phyloP scores from a whole-genome alignment of 1,284 basidiomycete species.

The Malassezia psittaci region DNA sequence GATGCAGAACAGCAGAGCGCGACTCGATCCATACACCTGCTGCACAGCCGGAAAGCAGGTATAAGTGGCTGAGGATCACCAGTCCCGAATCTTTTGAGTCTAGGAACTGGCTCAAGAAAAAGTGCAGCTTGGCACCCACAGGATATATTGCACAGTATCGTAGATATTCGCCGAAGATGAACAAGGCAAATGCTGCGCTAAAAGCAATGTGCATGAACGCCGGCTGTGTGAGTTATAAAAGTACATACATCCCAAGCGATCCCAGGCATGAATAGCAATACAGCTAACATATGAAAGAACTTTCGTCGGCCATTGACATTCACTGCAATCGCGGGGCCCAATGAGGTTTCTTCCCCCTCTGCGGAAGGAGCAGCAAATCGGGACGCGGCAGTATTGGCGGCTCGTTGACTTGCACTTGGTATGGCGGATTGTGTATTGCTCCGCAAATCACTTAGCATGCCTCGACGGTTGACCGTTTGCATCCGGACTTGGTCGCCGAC shows the following conservation, averaged over 20 bases:
- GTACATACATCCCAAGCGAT: slow-evolving; percentile 61
- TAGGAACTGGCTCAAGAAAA: slow-evolving; percentile 89
- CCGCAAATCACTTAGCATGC: background rate
- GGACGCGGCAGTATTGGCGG: background rate
- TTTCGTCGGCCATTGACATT: slow-evolving; percentile 89
- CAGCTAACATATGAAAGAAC: slow-evolving; percentile 90
- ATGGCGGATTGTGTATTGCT: background rate
- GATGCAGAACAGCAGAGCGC: slow-evolving; percentile 50
- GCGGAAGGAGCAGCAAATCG: background rate
- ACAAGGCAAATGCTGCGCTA: slow-evolving; percentile 54
- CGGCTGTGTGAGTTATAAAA: slow-evolving; percentile 50
- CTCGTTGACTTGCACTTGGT: slow-evolving; percentile 9
- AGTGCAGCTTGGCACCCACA: slow-evolving; percentile 80
- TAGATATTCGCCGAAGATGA: slow-evolving; percentile 44
- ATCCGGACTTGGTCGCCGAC: slow-evolving; percentile 15
- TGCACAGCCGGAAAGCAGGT: slow-evolving; percentile 87
- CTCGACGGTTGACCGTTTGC: slow-evolving; percentile 13
- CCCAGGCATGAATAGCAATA: slow-evolving; percentile 90
- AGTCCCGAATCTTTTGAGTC: slow-evolving; percentile 92
- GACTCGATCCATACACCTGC: slow-evolving; percentile 86
- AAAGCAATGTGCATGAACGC: slow-evolving; percentile 91
- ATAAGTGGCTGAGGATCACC: slow-evolving; percentile 93
- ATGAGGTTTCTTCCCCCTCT: slow-evolving; percentile 5
- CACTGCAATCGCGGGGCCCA: slow-evolving; percentile 46
- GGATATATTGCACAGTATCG: slow-evolving; percentile 96